These are phyloP conservation scores for Mucor lusitanicus DNA, from an alignment of 371 early-diverging fungal species.

Conservation along the genomic window DNA sequence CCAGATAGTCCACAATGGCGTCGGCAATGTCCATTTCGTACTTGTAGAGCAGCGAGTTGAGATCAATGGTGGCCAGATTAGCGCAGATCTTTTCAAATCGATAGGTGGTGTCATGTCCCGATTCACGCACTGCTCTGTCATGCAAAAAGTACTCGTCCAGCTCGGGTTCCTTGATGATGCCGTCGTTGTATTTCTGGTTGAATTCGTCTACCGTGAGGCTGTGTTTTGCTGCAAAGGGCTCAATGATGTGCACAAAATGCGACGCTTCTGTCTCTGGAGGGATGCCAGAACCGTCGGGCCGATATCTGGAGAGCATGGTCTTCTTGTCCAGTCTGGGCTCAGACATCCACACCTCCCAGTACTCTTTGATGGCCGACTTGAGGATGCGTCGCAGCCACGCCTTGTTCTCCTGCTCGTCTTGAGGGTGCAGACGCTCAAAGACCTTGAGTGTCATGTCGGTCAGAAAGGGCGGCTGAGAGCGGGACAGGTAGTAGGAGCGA, in stretches of 20 bases:
- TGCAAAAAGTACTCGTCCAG: constrained; percentile 95
- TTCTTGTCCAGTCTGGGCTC: constrained; percentile 76
- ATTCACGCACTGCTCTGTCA: constrained; percentile 96
- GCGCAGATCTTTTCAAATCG: constrained; percentile 92
- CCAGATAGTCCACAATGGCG: constrained; percentile 65
- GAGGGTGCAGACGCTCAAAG: constrained; percentile 59
- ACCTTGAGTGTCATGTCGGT: constrained; percentile 94
- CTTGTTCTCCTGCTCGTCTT: constrained; percentile 58
- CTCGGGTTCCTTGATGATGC: constrained; percentile 72
- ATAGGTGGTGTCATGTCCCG: constrained; percentile 97
- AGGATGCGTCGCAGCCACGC: constrained; percentile 79
- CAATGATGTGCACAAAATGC: constrained; percentile 90
- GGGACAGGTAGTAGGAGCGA: constrained; percentile 93
- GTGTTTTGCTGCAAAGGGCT: constrained; percentile 77
- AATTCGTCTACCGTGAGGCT: constrained; percentile 75
- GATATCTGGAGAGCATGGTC: constrained; percentile 83
- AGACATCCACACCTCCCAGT: constrained; percentile 89
- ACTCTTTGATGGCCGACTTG: constrained; percentile 89
- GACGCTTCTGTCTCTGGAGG: constrained; percentile 97
- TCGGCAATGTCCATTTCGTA: constrained; percentile 92
- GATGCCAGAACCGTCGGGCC: constrained; percentile 90
- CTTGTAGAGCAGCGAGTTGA: constrained; percentile 91
- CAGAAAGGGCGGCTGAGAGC: constrained; percentile 97
- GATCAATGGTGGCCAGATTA: constrained; percentile 88
- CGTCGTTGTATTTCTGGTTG: constrained; percentile 67